These are phyloP conservation scores for Cystoisospora suis DNA, from an alignment of 169 alveolate genomes.

Conservation along the genomic window DNA sequence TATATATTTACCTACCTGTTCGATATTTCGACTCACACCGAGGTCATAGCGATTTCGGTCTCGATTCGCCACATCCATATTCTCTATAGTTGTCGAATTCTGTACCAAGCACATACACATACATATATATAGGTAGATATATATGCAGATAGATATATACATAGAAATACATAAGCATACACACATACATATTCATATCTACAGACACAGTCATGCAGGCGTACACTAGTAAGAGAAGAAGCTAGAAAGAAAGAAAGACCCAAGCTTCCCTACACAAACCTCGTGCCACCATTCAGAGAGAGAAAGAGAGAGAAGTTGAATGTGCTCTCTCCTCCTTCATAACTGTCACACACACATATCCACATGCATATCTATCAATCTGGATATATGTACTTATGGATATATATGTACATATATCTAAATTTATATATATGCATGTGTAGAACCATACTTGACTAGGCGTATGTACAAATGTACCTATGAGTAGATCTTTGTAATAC, in stretches of 20 bases:
- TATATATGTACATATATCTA: not conserved
- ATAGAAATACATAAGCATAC: not conserved
- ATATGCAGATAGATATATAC: not conserved
- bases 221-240: no score
- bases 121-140: not conserved
- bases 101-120: no score
- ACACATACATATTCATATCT: not conserved
- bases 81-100: slow-evolving; percentile 50
- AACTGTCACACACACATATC: no score
- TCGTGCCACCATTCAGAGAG: no score
- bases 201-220: not conserved
- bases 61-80: slow-evolving; percentile 33
- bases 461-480: not conserved
- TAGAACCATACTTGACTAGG: not conserved
- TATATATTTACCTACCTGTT: slow-evolving; percentile 29
- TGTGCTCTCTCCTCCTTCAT: no score
- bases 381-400: no score
- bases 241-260: no score
- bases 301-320: no score
- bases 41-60: slow-evolving; percentile 55
- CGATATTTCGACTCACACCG: slow-evolving; percentile 44
- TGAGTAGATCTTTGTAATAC: no score
- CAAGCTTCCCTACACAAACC: no score
- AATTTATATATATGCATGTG: not conserved
- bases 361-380: no score